A percentile compares a stretch with the other conserved stretches of the same genome.
Evolutionary conservation across 139 green algal genomes (phyloP).

Genomic region (Chlamydomonas sp.): DNA sequence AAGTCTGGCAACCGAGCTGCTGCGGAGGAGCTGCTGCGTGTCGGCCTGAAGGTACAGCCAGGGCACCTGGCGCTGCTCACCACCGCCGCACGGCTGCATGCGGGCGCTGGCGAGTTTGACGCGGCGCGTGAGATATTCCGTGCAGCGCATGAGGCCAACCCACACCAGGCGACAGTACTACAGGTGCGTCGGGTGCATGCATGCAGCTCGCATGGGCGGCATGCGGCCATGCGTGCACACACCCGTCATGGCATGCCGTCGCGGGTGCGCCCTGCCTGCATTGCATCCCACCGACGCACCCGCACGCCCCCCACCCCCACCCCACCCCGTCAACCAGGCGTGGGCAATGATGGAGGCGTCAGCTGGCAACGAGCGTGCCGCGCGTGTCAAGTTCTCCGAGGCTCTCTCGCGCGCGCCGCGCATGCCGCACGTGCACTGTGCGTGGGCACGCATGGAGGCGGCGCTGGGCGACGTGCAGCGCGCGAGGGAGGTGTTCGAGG

Average conservation of each 20-base stretch:
- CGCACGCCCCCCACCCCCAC: not conserved
- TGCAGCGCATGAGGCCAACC: conserved; percentile 6
- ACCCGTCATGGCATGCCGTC: not conserved
- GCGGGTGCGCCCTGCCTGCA: not conserved
- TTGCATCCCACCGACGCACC: not conserved
- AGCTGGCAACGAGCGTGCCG: conserved; percentile 24
- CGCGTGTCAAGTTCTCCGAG: conserved; percentile 23
- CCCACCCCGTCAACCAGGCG: conserved; percentile 22
- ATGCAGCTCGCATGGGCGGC: not conserved
- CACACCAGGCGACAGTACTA: conserved; percentile 23
- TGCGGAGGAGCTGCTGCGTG: conserved; percentile 12
- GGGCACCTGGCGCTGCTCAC: conserved; percentile 24
- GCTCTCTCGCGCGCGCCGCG: conserved; percentile 19
- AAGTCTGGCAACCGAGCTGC: conserved; percentile 16
- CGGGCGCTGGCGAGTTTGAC: not conserved
- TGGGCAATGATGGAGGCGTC: conserved; percentile 50
- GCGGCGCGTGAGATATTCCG: conserved; percentile 18
- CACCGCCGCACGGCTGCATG: conserved; percentile 12
- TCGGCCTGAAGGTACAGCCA: conserved; percentile 16
- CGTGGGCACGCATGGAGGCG: conserved; percentile 22
- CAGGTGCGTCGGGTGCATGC: conserved; percentile 16
- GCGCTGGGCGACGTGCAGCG: conserved; percentile 1
- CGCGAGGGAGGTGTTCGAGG: conserved; percentile 32
- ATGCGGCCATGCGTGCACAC: not conserved
- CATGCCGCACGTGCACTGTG: conserved; percentile 7